Base-by-base conservation (phyloP, 169 alveolate genomes). In the Cryptosporidium viatorum region DNA sequence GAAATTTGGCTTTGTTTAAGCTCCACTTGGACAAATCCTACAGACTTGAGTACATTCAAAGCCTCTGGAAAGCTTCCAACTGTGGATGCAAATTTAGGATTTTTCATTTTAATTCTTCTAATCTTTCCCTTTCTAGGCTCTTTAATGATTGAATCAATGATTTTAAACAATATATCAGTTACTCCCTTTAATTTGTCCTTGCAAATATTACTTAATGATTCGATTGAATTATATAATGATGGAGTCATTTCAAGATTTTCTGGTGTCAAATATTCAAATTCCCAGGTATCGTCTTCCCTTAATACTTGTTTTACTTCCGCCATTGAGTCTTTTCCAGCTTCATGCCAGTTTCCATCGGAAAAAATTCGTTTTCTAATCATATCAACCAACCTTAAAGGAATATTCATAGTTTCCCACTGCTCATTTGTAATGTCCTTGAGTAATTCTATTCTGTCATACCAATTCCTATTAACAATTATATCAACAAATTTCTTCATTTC, bases 351-450 rank as follows among this genome's bases (percentile, higher is more conserved):
- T 0, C 10, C 55, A 21, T 16, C 33, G 7, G 37, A 8, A 21
- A 12, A 18, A 4, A 80, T n/a, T 21, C 39, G 31, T n/a, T 23
- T 21, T 35, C 29, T 73, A n/a, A 80, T 80, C 39, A 48, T n/a
- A 45, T 60, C 68, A 12, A 80, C 89, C 26, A 80, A 21, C 41
- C 89, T 59, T 21, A 80, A 55, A 8, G 89, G 89, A 8, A 80
- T 65, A 31, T 29, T 65, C 89, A 80, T 80, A 5, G 89, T 7
- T 37, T 80, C 68, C 89, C 89, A 80, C 52, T 80, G 80, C 23
- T 80, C 80, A 80, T 62, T 65, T 12, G 55, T 80, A 21, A 80
- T 65, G 21, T 18, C 51, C 59, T 48, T 62, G 7, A 80, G 31
- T 35, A 65, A 48, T 26, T 80, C 75, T 3, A 80, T n/a, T 48